Evolutionary conservation across 768 basidiomycete species (phyloP), one percentile per base, ranked within the genome.

Genomic region (Tephrocybe sp.): DNA sequence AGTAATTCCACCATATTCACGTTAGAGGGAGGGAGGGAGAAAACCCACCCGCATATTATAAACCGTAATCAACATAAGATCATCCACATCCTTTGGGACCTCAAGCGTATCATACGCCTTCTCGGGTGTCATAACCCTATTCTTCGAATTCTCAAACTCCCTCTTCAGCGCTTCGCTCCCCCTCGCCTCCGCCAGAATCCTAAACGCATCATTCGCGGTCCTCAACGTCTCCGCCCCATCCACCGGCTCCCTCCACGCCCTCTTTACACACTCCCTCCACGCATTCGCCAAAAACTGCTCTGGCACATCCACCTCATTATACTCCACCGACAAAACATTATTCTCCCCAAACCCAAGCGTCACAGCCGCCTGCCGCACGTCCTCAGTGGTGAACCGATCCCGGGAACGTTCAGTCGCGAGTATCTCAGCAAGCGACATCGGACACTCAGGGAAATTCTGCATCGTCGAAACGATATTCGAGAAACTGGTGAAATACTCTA

Each of bases 21-120:
- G n/a, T n/a, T n/a, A n/a, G n/a, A n/a, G n/a, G 26, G 16, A 49
- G 12, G n/a, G 10, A 48, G 26, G 48, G 39, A 39, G 14, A 50
- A 68, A 11, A 49, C 73, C 61, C 59, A 90, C 90, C 71, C 90
- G 70, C 76, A 94, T 76, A 38, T 70, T 63, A 62, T 76, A 91
- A 8, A 92, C 77, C 6, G 82, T 85, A 55, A 89, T 73, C 33
- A 94, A 62, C 80, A 89, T 87, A 13, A 73, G 67, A 41, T 94
- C 91, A 38, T 89, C 87, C 10, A 83, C 76, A 16, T 85, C 85
- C 48, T 71, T 68, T 7, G 85, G 82, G 20, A 87, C 75, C 56
- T 87, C 88, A 33, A 93, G 71, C 16, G 83, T 81, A 47, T 77
- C 70, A 63, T 88, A 92, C 33, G 92, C 92, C 55, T 77, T 75